Evolutionary conservation across 495 filamentous ascomycete genomes (phyloP).

Genomic region (Penicillium lagena): DNA sequence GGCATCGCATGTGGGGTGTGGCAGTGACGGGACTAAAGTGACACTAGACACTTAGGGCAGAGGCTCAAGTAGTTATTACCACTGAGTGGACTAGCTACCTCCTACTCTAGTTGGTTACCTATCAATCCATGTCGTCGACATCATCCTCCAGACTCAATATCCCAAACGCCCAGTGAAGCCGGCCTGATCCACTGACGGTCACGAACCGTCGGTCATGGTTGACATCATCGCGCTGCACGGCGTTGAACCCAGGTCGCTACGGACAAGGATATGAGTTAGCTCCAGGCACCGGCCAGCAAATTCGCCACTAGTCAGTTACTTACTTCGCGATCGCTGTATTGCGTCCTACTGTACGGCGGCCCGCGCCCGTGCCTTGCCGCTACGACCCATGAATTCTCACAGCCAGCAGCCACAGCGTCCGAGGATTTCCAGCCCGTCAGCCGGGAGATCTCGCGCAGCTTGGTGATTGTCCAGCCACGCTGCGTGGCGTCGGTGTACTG

Average conservation of each 20-base stretch:
- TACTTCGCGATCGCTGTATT: constrained; percentile 19
- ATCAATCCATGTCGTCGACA: constrained; percentile 36
- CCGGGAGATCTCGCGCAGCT: constrained; percentile 66
- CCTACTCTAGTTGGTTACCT: neutral
- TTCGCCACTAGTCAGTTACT: constrained; percentile 1
- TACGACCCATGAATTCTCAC: constrained; percentile 75
- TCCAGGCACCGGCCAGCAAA: neutral
- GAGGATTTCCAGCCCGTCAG: constrained; percentile 85
- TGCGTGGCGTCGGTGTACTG: constrained; percentile 69
- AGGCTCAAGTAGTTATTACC: too few relatives aligned
- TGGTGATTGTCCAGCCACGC: constrained; percentile 66
- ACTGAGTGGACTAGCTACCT: too few relatives aligned
- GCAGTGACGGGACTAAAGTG: too few relatives aligned
- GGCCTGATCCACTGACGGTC: constrained; percentile 29
- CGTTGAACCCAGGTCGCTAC: constrained; percentile 1
- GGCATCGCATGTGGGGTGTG: constrained; percentile 5
- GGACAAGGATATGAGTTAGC: neutral
- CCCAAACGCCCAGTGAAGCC: constrained; percentile 53
- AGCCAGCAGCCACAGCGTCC: constrained; percentile 70
- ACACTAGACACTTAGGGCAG: too few relatives aligned
- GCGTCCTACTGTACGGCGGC: constrained; percentile 58
- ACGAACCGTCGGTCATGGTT: constrained; percentile 48
- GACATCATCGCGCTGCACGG: constrained; percentile 17
- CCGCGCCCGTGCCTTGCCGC: constrained; percentile 65
- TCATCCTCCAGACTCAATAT: constrained; percentile 52